phyloP scores from a whole-genome alignment of 176 grass and related monocot genomes.

The Guadua angustifolia region DNA sequence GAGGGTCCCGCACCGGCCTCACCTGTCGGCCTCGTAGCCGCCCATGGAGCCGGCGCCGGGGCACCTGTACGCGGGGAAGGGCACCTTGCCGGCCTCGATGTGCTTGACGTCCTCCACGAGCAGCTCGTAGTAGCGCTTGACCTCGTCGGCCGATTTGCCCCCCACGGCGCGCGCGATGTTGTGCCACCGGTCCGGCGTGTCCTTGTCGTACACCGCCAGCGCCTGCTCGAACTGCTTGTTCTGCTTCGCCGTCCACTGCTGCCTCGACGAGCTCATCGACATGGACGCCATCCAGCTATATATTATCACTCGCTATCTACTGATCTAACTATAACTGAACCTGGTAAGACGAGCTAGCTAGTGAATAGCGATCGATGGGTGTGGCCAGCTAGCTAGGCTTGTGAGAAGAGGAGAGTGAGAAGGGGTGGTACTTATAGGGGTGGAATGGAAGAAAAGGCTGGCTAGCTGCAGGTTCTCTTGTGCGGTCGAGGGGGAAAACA shows the following conservation, averaged over 20 bases:
- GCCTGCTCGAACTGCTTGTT: constrained; percentile 81
- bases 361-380: neutral
- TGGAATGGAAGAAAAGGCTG: neutral
- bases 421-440: constrained; percentile 44
- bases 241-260: constrained; percentile 61
- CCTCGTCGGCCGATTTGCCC: constrained; percentile 66
- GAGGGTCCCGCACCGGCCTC: neutral
- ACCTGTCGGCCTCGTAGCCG: constrained; percentile 54
- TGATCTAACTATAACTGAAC: neutral
- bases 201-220: constrained; percentile 63
- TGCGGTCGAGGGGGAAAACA: constrained; percentile 10
- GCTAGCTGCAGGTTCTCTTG: constrained; percentile 5
- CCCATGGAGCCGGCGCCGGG: constrained; percentile 27
- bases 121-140: constrained; percentile 61
- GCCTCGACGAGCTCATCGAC: constrained; percentile 45
- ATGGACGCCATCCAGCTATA: constrained; percentile 53
- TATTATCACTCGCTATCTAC: neutral
- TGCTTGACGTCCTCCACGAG: constrained; percentile 60
- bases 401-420: constrained; percentile 13
- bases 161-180: constrained; percentile 70
- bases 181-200: constrained; percentile 69
- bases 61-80: constrained; percentile 59
- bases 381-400: neutral
- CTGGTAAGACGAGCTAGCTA: neutral
- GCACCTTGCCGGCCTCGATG: constrained; percentile 63